These are phyloP conservation scores for Vanrija sp. DNA, from an alignment of 1,284 basidiomycete genomes.

Conservation along the genomic window DNA sequence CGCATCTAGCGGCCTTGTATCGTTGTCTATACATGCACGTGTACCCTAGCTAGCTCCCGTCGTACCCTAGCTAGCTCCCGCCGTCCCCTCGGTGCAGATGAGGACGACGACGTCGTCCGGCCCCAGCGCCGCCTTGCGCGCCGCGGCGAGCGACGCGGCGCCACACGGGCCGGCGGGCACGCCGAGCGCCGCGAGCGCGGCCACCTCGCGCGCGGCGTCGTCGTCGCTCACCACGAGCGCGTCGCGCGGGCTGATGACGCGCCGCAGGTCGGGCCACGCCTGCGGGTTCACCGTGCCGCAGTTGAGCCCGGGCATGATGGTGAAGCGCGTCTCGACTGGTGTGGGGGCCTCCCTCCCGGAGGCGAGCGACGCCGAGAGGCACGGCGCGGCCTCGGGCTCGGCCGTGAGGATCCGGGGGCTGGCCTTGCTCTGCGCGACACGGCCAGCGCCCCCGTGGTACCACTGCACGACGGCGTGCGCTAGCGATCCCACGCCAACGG, in stretches of 20 bases:
- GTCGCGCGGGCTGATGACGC: conserved; percentile 4
- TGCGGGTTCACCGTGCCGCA: conserved; percentile 10
- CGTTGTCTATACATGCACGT: too few species aligned
- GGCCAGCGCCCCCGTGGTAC: not conserved
- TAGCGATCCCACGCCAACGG: conserved; percentile 17
- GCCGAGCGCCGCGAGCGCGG: not conserved
- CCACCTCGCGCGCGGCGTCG: conserved; percentile 2
- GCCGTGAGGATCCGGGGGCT: conserved; percentile 10
- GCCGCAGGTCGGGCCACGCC: conserved; percentile 14
- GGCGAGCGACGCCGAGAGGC: conserved; percentile 7
- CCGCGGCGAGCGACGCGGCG: conserved; percentile 13
- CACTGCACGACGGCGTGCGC: conserved; percentile 14
- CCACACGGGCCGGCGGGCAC: conserved; percentile 15
- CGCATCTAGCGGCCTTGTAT: too few species aligned
- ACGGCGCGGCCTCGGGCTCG: conserved; percentile 15
- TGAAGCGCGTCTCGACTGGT: conserved; percentile 1
- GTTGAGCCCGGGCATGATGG: conserved; percentile 16
- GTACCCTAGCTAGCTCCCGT: not conserved
- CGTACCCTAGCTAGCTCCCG: not conserved
- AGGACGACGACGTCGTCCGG: conserved; percentile 14
- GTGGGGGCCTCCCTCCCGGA: not conserved
- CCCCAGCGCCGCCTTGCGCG: conserved; percentile 3
- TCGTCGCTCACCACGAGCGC: conserved; percentile 12
- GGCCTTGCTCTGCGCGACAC: not conserved
- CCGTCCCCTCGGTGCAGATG: conserved; percentile 14